Evolutionary conservation across 1,139 yeast genomes (phyloP).

Genomic region (Geotrichum candidum): DNA sequence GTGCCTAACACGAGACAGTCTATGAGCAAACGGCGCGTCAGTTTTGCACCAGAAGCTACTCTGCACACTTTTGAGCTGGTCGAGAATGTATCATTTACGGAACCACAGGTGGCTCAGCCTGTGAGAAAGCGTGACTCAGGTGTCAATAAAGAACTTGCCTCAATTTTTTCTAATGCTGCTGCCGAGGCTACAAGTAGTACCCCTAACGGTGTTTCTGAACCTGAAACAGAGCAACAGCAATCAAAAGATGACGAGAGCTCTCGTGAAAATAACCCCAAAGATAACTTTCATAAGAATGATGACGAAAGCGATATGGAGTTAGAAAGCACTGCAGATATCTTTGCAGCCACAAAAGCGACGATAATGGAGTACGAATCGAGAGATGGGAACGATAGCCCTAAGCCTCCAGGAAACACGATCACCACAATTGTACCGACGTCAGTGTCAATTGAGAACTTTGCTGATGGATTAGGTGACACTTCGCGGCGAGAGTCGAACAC

Average conservation of each 20-base stretch:
- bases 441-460: conserved; percentile 10
- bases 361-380: conserved; percentile 3
- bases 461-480: conserved; percentile 5
- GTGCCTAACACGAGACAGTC: conserved; percentile 16
- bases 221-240: not conserved
- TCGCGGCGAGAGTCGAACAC: conserved; percentile 4
- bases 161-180: conserved; percentile 9
- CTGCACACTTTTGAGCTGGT: conserved; percentile 30
- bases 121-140: conserved; percentile 9
- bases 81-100: conserved; percentile 15
- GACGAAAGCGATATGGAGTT: conserved; percentile 21
- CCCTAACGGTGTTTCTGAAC: not conserved
- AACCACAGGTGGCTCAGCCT: conserved; percentile 13
- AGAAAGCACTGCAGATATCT: conserved; percentile 19
- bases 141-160: conserved; percentile 9
- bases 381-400: not conserved
- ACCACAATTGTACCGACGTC: not conserved
- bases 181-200: not conserved
- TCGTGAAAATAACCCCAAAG: not conserved
- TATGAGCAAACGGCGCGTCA: conserved; percentile 37
- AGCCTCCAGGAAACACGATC: not conserved
- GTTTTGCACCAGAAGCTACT: conserved; percentile 49
- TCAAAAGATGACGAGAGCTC: not conserved
- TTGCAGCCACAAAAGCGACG: conserved; percentile 17
- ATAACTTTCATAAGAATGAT: not conserved